Evolutionary conservation across 164 flowering plant genomes (phyloP).

Genomic region (Stephania japonica): DNA sequence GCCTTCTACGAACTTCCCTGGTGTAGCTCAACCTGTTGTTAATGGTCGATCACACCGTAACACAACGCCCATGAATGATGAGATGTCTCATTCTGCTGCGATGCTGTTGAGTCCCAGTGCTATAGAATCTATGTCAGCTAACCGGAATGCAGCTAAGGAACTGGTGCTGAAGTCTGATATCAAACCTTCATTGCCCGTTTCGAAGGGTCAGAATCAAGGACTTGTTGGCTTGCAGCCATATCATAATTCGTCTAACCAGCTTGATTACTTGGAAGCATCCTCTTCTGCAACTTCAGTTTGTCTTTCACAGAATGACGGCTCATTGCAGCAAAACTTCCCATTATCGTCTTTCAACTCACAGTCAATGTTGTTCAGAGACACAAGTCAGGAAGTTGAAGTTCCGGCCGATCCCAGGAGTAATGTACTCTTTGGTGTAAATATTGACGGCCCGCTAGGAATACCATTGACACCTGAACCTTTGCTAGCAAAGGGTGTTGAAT

Average conservation of each 20-base stretch:
- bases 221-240: conserved; percentile 42
- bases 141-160: conserved; percentile 39
- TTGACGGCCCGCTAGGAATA: conserved; percentile 47
- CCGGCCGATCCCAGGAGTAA: conserved; percentile 52
- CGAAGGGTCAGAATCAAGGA: conserved; percentile 51
- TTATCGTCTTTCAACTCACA: conserved; percentile 46
- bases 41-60: conserved; percentile 32
- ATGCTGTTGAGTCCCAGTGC: conserved; percentile 43
- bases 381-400: conserved; percentile 52
- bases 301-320: conserved; percentile 62
- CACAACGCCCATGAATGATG: conserved; percentile 37
- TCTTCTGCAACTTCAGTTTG: conserved; percentile 87
- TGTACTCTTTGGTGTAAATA: conserved; percentile 46
- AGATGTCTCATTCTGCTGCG: conserved; percentile 52
- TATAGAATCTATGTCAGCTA: conserved; percentile 44
- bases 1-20: conserved; percentile 62
- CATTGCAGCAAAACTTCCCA: conserved; percentile 49
- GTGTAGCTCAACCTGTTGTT: conserved; percentile 33
- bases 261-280: conserved; percentile 79
- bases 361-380: conserved; percentile 49
- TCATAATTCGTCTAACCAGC: conserved; percentile 40
- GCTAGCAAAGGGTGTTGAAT: conserved; percentile 39
- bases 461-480: conserved; percentile 53
- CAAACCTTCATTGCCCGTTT: conserved; percentile 49
- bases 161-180: conserved; percentile 47